A percentile compares a stretch with the other conserved stretches of the same genome.
These are phyloP conservation scores for Solanum hybrid DNA, from an alignment of 305 asterid species.

Conservation along the genomic window DNA sequence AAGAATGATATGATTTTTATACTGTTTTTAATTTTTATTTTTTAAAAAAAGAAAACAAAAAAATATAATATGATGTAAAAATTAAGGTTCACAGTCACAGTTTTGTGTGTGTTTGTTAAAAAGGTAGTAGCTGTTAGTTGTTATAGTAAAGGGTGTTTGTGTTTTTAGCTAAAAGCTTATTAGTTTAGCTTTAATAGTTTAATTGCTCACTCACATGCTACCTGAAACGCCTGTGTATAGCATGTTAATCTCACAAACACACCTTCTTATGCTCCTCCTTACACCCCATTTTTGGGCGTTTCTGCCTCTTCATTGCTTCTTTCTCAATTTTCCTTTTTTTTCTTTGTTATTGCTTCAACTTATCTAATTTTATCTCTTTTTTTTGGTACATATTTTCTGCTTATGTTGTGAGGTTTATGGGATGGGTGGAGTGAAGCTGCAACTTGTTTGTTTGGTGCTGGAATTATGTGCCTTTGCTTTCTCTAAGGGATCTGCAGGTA, in stretches of 20 bases:
- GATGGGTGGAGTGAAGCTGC: slow-evolving; percentile 53
- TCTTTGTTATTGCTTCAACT: slow-evolving; percentile 17
- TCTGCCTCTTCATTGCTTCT: slow-evolving; percentile 43
- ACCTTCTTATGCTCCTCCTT: neutral
- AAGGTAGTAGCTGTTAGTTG: slow-evolving; percentile 9
- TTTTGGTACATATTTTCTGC: neutral
- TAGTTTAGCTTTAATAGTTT: neutral
- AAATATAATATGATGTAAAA: neutral
- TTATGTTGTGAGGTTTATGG: slow-evolving; percentile 27
- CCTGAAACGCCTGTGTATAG: slow-evolving; percentile 29
- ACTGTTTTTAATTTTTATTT: neutral
- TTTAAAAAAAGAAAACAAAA: neutral
- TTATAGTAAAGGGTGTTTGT: slow-evolving; percentile 3
- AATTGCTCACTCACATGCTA: slow-evolving; percentile 32
- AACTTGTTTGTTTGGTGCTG: slow-evolving; percentile 35
- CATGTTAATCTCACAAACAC: slow-evolving; percentile 18
- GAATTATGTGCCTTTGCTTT: slow-evolving; percentile 40
- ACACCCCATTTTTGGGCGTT: slow-evolving; percentile 8
- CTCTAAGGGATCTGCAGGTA: slow-evolving; percentile 71
- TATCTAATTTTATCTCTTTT: neutral
- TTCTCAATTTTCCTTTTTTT: slow-evolving; percentile 54
- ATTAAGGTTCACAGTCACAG: neutral
- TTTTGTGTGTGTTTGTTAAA: neutral
- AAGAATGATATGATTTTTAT: neutral
- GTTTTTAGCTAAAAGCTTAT: neutral